A percentile compares a stretch with the other conserved stretches of the same genome.
These are phyloP conservation scores for Tilletiopsis washingtonensis DNA, from an alignment of 1,284 basidiomycete genomes.

Conservation along the genomic window DNA sequence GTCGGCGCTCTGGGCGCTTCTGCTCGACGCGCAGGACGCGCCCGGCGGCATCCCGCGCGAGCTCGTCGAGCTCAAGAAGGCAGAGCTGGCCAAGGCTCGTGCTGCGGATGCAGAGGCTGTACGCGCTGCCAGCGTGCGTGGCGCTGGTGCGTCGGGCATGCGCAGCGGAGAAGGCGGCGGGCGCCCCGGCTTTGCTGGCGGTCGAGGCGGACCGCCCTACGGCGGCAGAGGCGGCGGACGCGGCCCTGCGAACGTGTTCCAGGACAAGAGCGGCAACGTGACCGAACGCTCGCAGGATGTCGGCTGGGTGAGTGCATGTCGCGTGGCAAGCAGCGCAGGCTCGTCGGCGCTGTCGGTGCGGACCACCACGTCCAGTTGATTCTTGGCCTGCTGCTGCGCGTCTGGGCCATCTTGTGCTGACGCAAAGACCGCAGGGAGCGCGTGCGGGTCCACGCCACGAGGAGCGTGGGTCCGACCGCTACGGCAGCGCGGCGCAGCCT, in stretches of 20 bases:
- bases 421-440: too few relatives aligned
- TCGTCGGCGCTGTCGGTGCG: too few relatives aligned
- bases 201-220: slow-evolving; percentile 48
- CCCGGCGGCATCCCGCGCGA: slow-evolving; percentile 83
- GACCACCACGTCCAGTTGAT: too few relatives aligned
- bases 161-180: slow-evolving; percentile 52
- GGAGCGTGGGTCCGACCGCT: too few relatives aligned
- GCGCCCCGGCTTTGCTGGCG: too few relatives aligned
- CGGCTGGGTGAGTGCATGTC: slow-evolving; percentile 17
- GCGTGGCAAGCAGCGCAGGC: too few relatives aligned
- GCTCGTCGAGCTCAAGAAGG: slow-evolving; percentile 92
- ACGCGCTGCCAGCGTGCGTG: slow-evolving; percentile 16
- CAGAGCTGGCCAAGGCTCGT: slow-evolving; percentile 73
- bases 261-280: slow-evolving; percentile 50
- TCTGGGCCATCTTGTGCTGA: too few relatives aligned
- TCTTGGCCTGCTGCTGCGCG: too few relatives aligned
- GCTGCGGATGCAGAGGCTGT: slow-evolving; percentile 54
- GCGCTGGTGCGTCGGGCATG: slow-evolving; percentile 39
- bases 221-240: slow-evolving; percentile 52
- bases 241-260: slow-evolving; percentile 35
- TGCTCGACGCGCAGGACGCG: slow-evolving; percentile 81
- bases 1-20: slow-evolving; percentile 75
- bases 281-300: slow-evolving; percentile 49
- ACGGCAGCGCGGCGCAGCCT: too few relatives aligned
- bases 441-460: too few relatives aligned